phyloP scores from a whole-genome alignment of 129 eudicot species.

The carrot (Daucus carota) region DH1_v3.0 NC_030381.2:45251501-45252000 shows the following conservation, averaged over 20 bases:
- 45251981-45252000: conserved; percentile 49
- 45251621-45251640: background rate
- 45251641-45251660: background rate
- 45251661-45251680: background rate
- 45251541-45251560: background rate
- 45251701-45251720: background rate
- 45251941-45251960: conserved; percentile 81
- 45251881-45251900: conserved; percentile 74
- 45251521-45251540: background rate
- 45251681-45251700: background rate
- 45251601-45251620: background rate
- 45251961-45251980: conserved; percentile 67
- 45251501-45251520: background rate
- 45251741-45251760: background rate
- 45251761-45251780: background rate
- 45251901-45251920: conserved; percentile 58
- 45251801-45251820: conserved; percentile 2
- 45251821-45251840: conserved; percentile 80
- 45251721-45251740: background rate
- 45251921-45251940: conserved; percentile 66
- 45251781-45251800: background rate
- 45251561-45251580: background rate
- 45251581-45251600: too few species aligned
- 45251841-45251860: conserved; percentile 83
- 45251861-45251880: conserved; percentile 94